Percentiles rank a stretch among this genome's conserved stretches.
These are phyloP conservation scores for Eimeria zaria DNA, from an alignment of 169 alveolate species.

Conservation along the genomic window DNA sequence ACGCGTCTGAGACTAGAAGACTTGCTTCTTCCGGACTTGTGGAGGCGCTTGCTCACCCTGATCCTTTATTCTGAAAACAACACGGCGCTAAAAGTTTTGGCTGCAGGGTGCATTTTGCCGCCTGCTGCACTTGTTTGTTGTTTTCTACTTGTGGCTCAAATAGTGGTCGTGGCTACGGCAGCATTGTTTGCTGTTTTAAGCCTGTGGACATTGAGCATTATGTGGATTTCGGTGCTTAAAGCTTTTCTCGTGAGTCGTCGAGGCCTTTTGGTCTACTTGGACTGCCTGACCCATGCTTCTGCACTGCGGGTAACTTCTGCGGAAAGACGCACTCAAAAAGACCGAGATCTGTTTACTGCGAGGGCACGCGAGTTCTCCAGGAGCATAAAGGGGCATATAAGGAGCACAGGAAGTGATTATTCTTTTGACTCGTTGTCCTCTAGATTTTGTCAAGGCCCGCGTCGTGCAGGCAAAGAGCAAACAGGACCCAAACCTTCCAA, in stretches of 20 bases:
- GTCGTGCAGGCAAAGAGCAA: background rate
- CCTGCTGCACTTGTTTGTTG: slow-evolving; percentile 61
- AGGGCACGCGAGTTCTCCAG: background rate
- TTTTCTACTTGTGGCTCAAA: background rate
- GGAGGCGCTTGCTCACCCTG: background rate
- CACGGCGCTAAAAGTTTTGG: background rate
- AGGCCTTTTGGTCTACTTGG: slow-evolving; percentile 27
- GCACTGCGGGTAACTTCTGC: slow-evolving; percentile 8
- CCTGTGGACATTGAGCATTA: background rate
- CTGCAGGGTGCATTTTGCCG: slow-evolving; percentile 54
- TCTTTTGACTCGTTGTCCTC: background rate
- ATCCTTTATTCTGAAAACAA: background rate
- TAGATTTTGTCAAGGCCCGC: background rate
- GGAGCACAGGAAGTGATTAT: background rate
- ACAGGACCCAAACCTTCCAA: background rate
- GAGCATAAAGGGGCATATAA: background rate
- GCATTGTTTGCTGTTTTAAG: background rate
- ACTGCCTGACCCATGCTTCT: slow-evolving; percentile 31
- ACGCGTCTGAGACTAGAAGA: background rate
- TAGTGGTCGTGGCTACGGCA: slow-evolving; percentile 36
- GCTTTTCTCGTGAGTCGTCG: slow-evolving; percentile 4
- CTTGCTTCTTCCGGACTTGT: background rate
- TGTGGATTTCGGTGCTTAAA: slow-evolving; percentile 17
- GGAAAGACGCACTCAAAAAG: background rate
- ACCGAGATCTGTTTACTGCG: background rate